These are phyloP conservation scores for Peribolospora baueri DNA, from an alignment of 768 basidiomycete genomes.

Conservation along the genomic window DNA sequence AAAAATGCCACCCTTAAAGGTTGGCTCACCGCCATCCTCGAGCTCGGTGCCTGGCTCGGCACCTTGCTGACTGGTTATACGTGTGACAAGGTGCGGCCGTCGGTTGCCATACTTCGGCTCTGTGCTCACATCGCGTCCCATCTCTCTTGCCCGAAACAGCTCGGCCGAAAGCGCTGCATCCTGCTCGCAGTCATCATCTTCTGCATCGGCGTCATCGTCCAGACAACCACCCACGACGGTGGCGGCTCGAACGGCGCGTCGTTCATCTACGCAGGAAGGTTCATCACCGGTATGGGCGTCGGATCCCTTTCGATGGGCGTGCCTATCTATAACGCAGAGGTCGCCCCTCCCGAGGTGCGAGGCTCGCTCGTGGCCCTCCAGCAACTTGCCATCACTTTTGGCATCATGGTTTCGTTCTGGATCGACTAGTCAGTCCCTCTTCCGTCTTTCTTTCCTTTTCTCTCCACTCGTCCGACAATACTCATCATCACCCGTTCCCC, in stretches of 20 bases:
- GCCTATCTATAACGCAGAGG: conserved; percentile 47
- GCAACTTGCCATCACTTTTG: conserved; percentile 58
- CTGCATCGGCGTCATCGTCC: conserved; percentile 49
- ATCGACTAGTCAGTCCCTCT: conserved; percentile 18
- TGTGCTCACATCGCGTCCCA: background rate
- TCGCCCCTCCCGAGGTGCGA: conserved; percentile 57
- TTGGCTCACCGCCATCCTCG: conserved; percentile 49
- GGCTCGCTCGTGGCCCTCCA: conserved; percentile 59
- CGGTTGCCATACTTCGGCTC: background rate
- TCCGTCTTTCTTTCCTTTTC: background rate
- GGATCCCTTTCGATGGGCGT: conserved; percentile 64
- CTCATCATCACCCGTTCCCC: background rate
- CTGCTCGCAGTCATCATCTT: conserved; percentile 36
- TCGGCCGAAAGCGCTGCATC: conserved; percentile 51
- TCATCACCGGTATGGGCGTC: conserved; percentile 55
- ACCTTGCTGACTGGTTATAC: conserved; percentile 42
- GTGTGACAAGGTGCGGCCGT: background rate
- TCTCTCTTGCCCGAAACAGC: conserved; percentile 33
- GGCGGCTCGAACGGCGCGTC: conserved; percentile 29
- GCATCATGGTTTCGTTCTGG: conserved; percentile 40
- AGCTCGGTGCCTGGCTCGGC: conserved; percentile 53
- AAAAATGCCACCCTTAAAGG: conserved; percentile 27
- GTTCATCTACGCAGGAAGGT: conserved; percentile 46
- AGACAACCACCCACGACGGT: conserved; percentile 25
- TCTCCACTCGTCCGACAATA: background rate